A percentile compares a stretch with the other conserved stretches of the same genome.
These are phyloP conservation scores for Hypsizygus marmoreus DNA, from an alignment of 768 basidiomycete genomes.

Conservation along the genomic window DNA sequence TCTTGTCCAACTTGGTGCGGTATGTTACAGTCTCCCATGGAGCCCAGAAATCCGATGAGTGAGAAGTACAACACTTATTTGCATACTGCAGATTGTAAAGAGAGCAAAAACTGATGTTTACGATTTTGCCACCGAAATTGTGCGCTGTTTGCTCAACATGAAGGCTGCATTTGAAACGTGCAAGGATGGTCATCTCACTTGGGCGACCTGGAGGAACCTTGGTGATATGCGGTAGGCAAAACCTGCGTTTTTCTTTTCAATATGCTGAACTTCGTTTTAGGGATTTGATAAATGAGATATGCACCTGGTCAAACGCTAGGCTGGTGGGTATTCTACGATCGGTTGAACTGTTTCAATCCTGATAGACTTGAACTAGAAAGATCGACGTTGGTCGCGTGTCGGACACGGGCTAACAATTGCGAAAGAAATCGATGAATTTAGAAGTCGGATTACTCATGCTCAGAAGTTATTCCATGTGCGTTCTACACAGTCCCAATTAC, in stretches of 20 bases:
- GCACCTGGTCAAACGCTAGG: conserved; percentile 5
- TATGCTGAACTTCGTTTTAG: not conserved
- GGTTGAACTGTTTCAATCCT: not conserved
- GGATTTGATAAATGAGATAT: conserved; percentile 9
- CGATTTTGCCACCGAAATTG: conserved; percentile 12
- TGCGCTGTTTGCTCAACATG: conserved; percentile 11
- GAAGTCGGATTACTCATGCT: conserved; percentile 4
- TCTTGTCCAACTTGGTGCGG: conserved; percentile 13
- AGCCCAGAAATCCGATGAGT: not conserved
- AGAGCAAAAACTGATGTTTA: conserved; percentile 10
- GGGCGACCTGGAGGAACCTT: conserved; percentile 13
- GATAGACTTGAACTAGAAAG: not conserved
- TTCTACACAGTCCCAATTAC: not conserved
- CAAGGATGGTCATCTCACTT: conserved; percentile 9
- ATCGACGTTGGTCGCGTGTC: conserved; percentile 1
- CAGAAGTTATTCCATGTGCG: conserved; percentile 8
- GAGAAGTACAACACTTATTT: not conserved
- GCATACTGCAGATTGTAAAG: conserved; percentile 2
- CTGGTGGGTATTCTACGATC: conserved; percentile 4
- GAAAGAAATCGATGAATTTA: conserved; percentile 8
- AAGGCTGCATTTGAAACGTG: conserved; percentile 6
- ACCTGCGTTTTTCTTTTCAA: not conserved
- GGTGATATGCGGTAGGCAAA: conserved; percentile 14
- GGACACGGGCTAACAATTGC: not conserved
- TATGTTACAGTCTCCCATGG: not conserved